A percentile compares a stretch with the other conserved stretches of the same genome.
Evolutionary conservation across 1,284 basidiomycete species (phyloP).

Genomic region (Marasmius fiardii): DNA sequence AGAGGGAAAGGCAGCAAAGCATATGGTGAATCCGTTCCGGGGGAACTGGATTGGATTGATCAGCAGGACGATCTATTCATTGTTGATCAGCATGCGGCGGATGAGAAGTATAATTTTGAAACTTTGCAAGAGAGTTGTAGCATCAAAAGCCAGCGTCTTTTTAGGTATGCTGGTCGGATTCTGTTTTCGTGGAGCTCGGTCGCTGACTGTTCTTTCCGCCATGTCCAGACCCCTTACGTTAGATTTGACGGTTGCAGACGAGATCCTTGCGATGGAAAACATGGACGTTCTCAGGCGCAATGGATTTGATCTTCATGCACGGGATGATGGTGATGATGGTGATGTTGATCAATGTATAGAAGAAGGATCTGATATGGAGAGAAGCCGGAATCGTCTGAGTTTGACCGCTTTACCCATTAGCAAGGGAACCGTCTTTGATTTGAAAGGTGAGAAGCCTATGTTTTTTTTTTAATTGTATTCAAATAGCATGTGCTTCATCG

Average conservation of each 20-base stretch:
- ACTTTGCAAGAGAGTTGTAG: constrained; percentile 83
- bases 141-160: constrained; percentile 84
- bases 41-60: constrained; percentile 8
- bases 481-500: neutral
- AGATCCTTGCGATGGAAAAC: constrained; percentile 87
- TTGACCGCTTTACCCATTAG: constrained; percentile 88
- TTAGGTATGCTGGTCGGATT: constrained; percentile 58
- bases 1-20: constrained; percentile 24
- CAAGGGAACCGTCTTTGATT: constrained; percentile 80
- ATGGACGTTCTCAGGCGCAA: constrained; percentile 78
- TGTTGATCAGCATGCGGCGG: constrained; percentile 85
- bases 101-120: constrained; percentile 99
- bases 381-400: constrained; percentile 49
- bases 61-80: constrained; percentile 88
- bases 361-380: constrained; percentile 33
- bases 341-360: constrained; percentile 27
- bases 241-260: constrained; percentile 88
- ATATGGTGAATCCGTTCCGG: constrained; percentile 3
- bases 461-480: constrained; percentile 2
- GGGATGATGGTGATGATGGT: constrained; percentile 49
- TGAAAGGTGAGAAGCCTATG: constrained; percentile 51
- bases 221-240: constrained; percentile 68
- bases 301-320: constrained; percentile 85
- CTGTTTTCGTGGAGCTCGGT: constrained; percentile 2
- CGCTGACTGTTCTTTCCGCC: neutral